Percentiles rank a stretch among this genome's conserved stretches.
Conservation (phyloP, 192 early-diverging fungal species). For the Backusella parvicylindrica region DNA sequence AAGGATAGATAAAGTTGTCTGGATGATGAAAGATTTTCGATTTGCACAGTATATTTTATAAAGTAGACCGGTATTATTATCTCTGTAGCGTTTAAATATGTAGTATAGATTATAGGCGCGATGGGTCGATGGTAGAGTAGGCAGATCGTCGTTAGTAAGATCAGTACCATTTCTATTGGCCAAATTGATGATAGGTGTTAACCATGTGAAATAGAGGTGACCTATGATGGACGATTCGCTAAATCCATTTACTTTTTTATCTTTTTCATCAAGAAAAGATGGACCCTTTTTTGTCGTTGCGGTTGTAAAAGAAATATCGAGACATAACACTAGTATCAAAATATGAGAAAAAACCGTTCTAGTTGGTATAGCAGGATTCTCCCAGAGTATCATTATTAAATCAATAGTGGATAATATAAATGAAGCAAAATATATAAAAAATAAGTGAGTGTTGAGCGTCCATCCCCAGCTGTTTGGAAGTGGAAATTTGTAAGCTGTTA, state of each 20-base stretch:
- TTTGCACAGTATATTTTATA: background rate
- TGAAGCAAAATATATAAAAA: background rate
- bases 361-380: background rate
- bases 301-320: background rate
- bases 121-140: too few relatives aligned
- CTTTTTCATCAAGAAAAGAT: too few relatives aligned
- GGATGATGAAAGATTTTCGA: background rate
- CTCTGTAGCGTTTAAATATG: too few relatives aligned
- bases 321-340: background rate
- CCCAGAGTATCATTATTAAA: background rate
- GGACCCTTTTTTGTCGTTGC: too few relatives aligned
- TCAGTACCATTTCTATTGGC: too few relatives aligned
- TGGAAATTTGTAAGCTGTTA: background rate
- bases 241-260: too few relatives aligned
- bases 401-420: background rate
- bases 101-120: too few relatives aligned
- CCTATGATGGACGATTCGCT: too few relatives aligned
- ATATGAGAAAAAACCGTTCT: background rate
- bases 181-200: too few relatives aligned
- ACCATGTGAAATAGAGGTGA: too few relatives aligned
- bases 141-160: too few relatives aligned
- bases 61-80: background rate
- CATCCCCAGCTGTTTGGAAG: slow-evolving; percentile 3
- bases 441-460: background rate
- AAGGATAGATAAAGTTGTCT: background rate